Evolutionary conservation across 140 eudicot genomes (phyloP).

Genomic region (Anethum foeniculum): DNA sequence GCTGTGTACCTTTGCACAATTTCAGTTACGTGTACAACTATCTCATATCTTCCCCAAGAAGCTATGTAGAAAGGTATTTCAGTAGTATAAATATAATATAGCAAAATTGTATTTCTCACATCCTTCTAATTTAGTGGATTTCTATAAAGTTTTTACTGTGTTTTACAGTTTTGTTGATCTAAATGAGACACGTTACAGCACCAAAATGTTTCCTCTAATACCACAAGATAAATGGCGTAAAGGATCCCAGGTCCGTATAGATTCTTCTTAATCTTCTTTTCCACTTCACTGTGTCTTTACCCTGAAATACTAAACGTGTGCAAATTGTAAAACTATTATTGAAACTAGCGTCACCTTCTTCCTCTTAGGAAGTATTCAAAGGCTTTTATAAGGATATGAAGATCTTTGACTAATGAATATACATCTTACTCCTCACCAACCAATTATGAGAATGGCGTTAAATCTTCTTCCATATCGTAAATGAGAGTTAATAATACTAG

Average conservation of each 20-base stretch:
- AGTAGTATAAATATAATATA: neutral
- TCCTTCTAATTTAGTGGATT: neutral
- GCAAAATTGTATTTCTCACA: neutral
- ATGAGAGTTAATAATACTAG: neutral
- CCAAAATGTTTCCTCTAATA: conserved; percentile 79
- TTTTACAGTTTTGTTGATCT: conserved; percentile 57
- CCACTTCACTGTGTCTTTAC: neutral
- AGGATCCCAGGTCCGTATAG: conserved; percentile 80
- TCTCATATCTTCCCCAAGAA: conserved; percentile 61
- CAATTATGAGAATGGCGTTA: neutral
- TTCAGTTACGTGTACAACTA: conserved; percentile 70
- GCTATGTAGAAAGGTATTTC: conserved; percentile 82
- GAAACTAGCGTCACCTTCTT: neutral
- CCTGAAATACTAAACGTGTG: neutral
- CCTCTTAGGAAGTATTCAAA: neutral
- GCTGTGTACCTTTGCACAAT: conserved; percentile 81
- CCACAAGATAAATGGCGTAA: conserved; percentile 72
- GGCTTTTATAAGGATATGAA: neutral
- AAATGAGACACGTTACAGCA: conserved; percentile 57
- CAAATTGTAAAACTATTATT: neutral
- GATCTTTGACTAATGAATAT: neutral
- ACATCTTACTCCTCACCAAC: neutral
- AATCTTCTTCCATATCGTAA: neutral
- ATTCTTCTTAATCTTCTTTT: neutral
- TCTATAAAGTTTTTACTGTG: neutral